Base-by-base conservation (phyloP, 2,329 filamentous ascomycete species). In the Hymenoscyphus linearis region DNA sequence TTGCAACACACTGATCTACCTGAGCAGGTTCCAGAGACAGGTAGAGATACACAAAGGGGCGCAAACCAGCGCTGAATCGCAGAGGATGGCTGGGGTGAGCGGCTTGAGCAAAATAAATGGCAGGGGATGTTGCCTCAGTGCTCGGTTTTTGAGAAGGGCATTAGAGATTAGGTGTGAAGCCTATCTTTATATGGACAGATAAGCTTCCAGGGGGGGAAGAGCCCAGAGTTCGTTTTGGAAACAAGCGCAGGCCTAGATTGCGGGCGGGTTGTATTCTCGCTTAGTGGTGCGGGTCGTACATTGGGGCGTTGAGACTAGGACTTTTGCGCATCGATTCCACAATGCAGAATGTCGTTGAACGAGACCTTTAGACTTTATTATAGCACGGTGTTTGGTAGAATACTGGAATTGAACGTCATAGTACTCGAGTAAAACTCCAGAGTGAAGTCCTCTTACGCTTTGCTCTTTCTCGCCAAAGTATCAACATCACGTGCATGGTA, bases 41-140 rank as follows among this genome's bases (percentile, higher is more conserved):
- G 26, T 10, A 36, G 53, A 50, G 36, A n/a, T 14, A 26, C 12
- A 62, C 16, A 54, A 62, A 60, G 54, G 58, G 50, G 58, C 56
- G 62, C 62, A 64, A 65, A 61, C 31, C 22, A 35, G 37, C 58
- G 58, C n/a, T 25, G 44, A 13, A 35, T 31, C 56, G 58, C 44
- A 13, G 44, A 25, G 22, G 44, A 50, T 50, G 18, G 25, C 44
- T 50, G 40, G 40, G 40, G n/a, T 40, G 37, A 10, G 16, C 10
- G 40, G 44, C 18, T 25, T 50, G 18, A 13, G 22, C 44, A 18
- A 50, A 50, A 50, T 50, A 25, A 18, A 25, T 50, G 4, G n/a
- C 2, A 18, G 18, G 22, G 18, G 18, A 50, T 18, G 44, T 22
- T 50, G 18, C 22, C 44, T 50, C 18, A 13, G 25, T 25, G 13